A percentile compares a stretch with the other conserved stretches of the same genome.
These are phyloP conservation scores for Ogataea neopini DNA, from an alignment of 805 yeast species.

Conservation along the genomic window DNA sequence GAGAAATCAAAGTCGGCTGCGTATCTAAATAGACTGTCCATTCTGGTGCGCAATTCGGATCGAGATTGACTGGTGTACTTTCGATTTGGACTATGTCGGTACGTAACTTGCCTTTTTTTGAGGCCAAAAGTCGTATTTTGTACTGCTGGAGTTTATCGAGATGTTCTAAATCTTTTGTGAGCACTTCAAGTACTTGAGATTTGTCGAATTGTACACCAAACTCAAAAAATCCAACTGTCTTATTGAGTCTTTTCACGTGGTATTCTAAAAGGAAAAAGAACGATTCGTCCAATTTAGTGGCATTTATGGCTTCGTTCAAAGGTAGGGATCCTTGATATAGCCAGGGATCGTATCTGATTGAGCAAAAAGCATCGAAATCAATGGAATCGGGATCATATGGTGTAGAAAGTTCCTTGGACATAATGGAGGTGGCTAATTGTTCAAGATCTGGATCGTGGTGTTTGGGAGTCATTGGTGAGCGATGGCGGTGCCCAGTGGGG, in stretches of 20 bases:
- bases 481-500: too few relatives aligned
- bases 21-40: constrained; percentile 70
- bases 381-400: constrained; percentile 18
- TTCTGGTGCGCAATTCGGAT: constrained; percentile 13
- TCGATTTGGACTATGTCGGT: constrained; percentile 30
- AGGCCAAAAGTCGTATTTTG: constrained; percentile 49
- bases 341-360: constrained; percentile 75
- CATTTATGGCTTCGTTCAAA: constrained; percentile 27
- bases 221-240: constrained; percentile 55
- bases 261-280: constrained; percentile 63
- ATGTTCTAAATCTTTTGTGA: constrained; percentile 39
- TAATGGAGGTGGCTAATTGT: constrained; percentile 8
- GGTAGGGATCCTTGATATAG: constrained; percentile 35
- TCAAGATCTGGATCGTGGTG: constrained; percentile 4
- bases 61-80: constrained; percentile 8
- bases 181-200: constrained; percentile 41
- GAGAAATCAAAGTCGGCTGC: constrained; percentile 54
- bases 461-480: neutral
- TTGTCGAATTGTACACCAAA: constrained; percentile 42
- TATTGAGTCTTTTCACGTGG: constrained; percentile 61
- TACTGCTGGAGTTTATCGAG: constrained; percentile 38
- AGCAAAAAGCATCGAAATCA: constrained; percentile 60
- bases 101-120: constrained; percentile 33
- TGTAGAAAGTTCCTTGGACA: constrained; percentile 12
- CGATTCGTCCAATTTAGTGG: constrained; percentile 28